A percentile compares a stretch with the other conserved stretches of the same genome.
phyloP scores from a whole-genome alignment of 495 filamentous ascomycete species.

The Trichodelitschia bisporula region DNA sequence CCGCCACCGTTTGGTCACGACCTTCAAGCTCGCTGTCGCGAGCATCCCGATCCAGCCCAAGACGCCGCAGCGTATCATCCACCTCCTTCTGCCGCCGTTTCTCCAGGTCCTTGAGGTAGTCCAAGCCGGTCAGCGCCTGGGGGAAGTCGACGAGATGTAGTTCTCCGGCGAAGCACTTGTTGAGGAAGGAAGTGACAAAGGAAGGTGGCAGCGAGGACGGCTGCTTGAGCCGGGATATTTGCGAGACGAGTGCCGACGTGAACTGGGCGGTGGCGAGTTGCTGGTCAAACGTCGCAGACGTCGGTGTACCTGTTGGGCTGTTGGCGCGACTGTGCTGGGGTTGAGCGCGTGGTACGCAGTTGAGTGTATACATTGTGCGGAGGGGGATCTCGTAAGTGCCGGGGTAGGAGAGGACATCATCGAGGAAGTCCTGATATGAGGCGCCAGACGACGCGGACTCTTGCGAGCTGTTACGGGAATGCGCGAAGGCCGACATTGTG shows the following conservation, averaged over 20 bases:
- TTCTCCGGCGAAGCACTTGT: slow-evolving; percentile 31
- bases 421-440: slow-evolving; percentile 27
- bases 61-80: slow-evolving; percentile 60
- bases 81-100: slow-evolving; percentile 39
- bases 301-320: slow-evolving; percentile 12
- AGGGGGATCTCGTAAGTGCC: slow-evolving; percentile 46
- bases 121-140: slow-evolving; percentile 43
- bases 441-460: slow-evolving; percentile 9
- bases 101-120: slow-evolving; percentile 48
- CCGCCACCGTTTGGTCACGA: slow-evolving; percentile 21
- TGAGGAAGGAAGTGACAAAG: slow-evolving; percentile 41
- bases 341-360: slow-evolving; percentile 28
- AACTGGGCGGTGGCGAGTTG: slow-evolving; percentile 32
- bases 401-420: slow-evolving; percentile 42
- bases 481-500: slow-evolving; percentile 7
- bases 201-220: slow-evolving; percentile 38
- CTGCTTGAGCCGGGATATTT: slow-evolving; percentile 38
- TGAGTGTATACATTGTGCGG: slow-evolving; percentile 50
- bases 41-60: slow-evolving; percentile 33
- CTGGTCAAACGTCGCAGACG: slow-evolving; percentile 12
- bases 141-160: slow-evolving; percentile 41
- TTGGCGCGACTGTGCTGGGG: slow-evolving; percentile 13
- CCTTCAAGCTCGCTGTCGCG: slow-evolving; percentile 18
- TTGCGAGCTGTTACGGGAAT: slow-evolving; percentile 12
- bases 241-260: slow-evolving; percentile 32